Evolutionary conservation across 495 filamentous ascomycete species (phyloP).

Genomic region (Penicillium riverlandense): DNA sequence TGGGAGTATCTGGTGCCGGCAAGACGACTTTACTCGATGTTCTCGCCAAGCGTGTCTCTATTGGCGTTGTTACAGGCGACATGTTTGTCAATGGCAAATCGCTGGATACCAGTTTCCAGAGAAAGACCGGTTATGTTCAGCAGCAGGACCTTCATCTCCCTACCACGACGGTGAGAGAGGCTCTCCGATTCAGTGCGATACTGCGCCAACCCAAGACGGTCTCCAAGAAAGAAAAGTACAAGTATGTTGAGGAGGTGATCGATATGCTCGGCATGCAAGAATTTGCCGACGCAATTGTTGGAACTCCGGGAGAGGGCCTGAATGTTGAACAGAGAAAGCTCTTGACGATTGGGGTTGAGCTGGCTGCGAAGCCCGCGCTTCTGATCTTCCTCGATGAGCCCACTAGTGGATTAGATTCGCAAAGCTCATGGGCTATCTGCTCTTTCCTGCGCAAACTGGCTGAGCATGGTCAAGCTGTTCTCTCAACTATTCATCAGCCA

Average conservation of each 20-base stretch:
- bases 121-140: constrained; percentile 89
- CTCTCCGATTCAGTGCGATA: constrained; percentile 75
- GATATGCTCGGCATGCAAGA: constrained; percentile 45
- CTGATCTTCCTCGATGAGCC: constrained; percentile 94
- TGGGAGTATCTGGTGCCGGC: constrained; percentile 56
- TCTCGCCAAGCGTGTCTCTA: constrained; percentile 46
- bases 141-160: constrained; percentile 86
- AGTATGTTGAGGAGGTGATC: constrained; percentile 46
- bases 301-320: constrained; percentile 50
- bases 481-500: constrained; percentile 93
- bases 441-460: constrained; percentile 79
- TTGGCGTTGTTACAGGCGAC: constrained; percentile 47
- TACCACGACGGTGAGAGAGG: constrained; percentile 76
- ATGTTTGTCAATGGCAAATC: constrained; percentile 47
- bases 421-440: constrained; percentile 81
- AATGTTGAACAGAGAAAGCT: constrained; percentile 91
- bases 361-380: constrained; percentile 84
- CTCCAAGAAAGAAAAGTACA: constrained; percentile 38
- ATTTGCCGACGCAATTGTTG: constrained; percentile 38
- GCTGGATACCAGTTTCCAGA: constrained; percentile 71
- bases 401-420: constrained; percentile 77
- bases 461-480: constrained; percentile 78
- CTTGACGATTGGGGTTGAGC: constrained; percentile 84
- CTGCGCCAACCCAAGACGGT: constrained; percentile 66
- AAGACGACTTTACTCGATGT: constrained; percentile 63